Evolutionary conservation across 768 basidiomycete species (phyloP).

Genomic region (Obba rivulosa): DNA sequence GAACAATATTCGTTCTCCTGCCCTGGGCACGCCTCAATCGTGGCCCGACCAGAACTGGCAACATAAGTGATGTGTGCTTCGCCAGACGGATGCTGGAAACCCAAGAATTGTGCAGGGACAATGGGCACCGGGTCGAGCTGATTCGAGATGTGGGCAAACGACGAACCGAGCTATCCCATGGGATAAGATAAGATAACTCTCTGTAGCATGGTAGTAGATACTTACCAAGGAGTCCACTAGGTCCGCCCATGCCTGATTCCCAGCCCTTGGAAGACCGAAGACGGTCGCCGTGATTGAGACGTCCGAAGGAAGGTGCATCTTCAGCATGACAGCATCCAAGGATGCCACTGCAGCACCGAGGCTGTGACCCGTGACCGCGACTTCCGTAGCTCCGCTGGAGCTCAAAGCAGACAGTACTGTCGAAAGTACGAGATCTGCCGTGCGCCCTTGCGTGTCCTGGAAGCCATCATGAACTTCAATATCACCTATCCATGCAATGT

Average conservation of each 20-base stretch:
- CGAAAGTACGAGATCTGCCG: slow-evolving; percentile 20
- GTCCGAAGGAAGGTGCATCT: slow-evolving; percentile 20
- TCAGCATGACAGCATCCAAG: slow-evolving; percentile 26
- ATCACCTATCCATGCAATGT: slow-evolving; percentile 5
- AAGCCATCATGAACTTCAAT: slow-evolving; percentile 24
- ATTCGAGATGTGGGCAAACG: slow-evolving; percentile 52
- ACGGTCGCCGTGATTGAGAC: slow-evolving; percentile 20
- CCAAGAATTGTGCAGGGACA: slow-evolving; percentile 29
- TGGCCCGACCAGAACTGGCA: slow-evolving; percentile 10
- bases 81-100: slow-evolving; percentile 39
- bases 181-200: background rate
- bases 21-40: slow-evolving; percentile 21
- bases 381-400: slow-evolving; percentile 21
- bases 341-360: slow-evolving; percentile 28
- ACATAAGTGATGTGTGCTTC: slow-evolving; percentile 30
- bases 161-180: slow-evolving; percentile 9
- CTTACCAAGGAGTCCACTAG: slow-evolving; percentile 21
- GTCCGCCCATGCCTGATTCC: slow-evolving; percentile 27
- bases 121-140: slow-evolving; percentile 35
- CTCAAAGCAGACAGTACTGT: slow-evolving; percentile 20
- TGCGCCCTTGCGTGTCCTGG: slow-evolving; percentile 22
- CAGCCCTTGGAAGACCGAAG: slow-evolving; percentile 27
- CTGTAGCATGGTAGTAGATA: background rate
- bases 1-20: slow-evolving; percentile 26
- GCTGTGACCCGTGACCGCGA: slow-evolving; percentile 23